Base-by-base conservation (phyloP, 352 stramenopile genomes). In the Pythium phragmitis region DNA sequence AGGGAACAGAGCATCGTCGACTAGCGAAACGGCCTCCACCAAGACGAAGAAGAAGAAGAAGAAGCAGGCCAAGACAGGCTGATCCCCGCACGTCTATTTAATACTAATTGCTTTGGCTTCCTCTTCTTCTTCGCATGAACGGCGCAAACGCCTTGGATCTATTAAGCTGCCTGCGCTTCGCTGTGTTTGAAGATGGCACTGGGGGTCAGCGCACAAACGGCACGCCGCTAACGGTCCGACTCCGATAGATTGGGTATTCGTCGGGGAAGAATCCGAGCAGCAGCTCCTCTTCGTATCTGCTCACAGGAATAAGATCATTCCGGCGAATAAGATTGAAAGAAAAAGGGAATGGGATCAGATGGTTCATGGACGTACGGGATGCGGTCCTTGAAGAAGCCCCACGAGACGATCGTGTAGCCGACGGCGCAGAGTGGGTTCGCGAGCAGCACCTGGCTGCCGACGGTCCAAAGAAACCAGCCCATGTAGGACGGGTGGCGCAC, bases 381-480 rank as follows among this genome's bases (percentile, higher is more conserved):
- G 62, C 96, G 87, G 62, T 96, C 81, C 50, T 82, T 76, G 69
- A 99, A 99, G 69, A 99, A 99, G 30, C 76, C 91, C 91, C 94
- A 98, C 7, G 90, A 88, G 8, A 95, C 92, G 14, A 89, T 36
- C 13, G 88, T 78, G 77, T 98, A 98, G 19, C 87, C 73, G 26
- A 97, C 21, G 1, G 74, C 73, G 60, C 88, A 97, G 17, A 98
- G 11, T 17, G 82, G 82, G 70, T 99, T 99, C 14, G 81, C 86
- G 14, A 99, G 69, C 47, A 99, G 60, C 17, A 99, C 67, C 75
- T 99, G 96, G 57, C 89, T 98, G 39, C 92, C 93, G 47, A 98
- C 75, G n/a, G 86, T 96, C 95, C 95, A 99, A 68, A 95, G 97
- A 68, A 97, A 99, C 89, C 97, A 99, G 67, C 96, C 96, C 46